Evolutionary conservation across 2,329 filamentous ascomycete species (phyloP).

Genomic region (Xylariaceae sp.): DNA sequence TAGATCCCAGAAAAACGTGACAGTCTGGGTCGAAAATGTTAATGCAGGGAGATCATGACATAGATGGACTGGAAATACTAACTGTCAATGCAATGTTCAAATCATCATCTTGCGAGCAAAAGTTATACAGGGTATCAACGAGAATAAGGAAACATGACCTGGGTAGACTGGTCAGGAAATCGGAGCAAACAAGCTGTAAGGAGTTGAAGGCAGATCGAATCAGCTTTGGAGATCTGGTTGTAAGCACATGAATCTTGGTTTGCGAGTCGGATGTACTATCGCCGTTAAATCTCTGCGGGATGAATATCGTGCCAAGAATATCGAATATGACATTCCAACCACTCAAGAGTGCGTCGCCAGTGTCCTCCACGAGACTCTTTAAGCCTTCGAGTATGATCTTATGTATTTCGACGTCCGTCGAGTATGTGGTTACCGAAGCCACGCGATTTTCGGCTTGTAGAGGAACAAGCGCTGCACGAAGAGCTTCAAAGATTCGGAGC

Average conservation of each 20-base stretch:
- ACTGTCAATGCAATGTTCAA: constrained; percentile 92
- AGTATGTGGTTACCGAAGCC: constrained; percentile 53
- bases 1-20: constrained; percentile 93
- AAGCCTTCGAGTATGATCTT: constrained; percentile 74
- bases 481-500: constrained; percentile 63
- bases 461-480: constrained; percentile 57
- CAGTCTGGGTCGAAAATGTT: constrained; percentile 53
- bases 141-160: constrained; percentile 71
- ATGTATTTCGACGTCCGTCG: constrained; percentile 75
- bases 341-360: constrained; percentile 74
- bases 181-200: constrained; percentile 87
- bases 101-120: constrained; percentile 85
- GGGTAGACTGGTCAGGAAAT: constrained; percentile 75
- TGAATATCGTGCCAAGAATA: constrained; percentile 78
- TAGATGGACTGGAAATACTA: constrained; percentile 29
- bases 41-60: constrained; percentile 9
- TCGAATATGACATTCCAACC: constrained; percentile 86
- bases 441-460: constrained; percentile 53
- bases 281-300: constrained; percentile 35
- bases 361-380: constrained; percentile 79
- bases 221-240: constrained; percentile 65
- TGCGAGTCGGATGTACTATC: constrained; percentile 30
- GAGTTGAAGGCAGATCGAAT: constrained; percentile 86
- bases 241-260: constrained; percentile 35
- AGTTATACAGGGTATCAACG: constrained; percentile 83